phyloP scores from a whole-genome alignment of 352 stramenopile species.

The Globisporangium cederbergense region DNA sequence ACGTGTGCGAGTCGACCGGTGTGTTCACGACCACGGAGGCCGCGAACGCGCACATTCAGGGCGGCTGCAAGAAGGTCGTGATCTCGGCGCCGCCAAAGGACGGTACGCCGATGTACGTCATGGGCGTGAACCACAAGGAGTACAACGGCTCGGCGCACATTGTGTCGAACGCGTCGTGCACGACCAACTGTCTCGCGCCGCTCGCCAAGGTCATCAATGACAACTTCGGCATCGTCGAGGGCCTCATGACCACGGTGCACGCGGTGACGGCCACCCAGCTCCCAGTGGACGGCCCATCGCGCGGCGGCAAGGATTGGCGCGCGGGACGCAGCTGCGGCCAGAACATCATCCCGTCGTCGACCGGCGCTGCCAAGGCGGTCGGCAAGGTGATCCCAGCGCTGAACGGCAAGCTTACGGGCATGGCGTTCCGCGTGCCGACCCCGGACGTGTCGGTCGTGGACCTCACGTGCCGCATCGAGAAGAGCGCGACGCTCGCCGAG shows the following conservation, averaged over 20 bases:
- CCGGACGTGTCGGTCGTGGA: constrained; percentile 91
- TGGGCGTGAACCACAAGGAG: constrained; percentile 92
- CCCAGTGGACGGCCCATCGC: constrained; percentile 96
- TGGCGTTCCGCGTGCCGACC: constrained; percentile 91
- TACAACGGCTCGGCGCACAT: constrained; percentile 85
- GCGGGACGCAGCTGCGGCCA: constrained; percentile 95
- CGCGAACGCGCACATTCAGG: constrained; percentile 81
- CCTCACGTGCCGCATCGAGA: constrained; percentile 81
- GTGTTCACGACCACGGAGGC: constrained; percentile 92
- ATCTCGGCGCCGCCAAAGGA: constrained; percentile 94
- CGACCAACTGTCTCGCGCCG: constrained; percentile 68
- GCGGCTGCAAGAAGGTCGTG: constrained; percentile 95
- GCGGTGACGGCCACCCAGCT: constrained; percentile 97
- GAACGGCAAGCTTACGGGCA: constrained; percentile 92
- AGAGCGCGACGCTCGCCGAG: constrained; percentile 95
- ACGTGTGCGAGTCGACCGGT: constrained; percentile 96
- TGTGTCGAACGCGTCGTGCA: constrained; percentile 81
- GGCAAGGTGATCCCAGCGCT: constrained; percentile 97
- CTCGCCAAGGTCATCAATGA: constrained; percentile 58
- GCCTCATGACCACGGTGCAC: constrained; percentile 67
- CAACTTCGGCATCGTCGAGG: constrained; percentile 57
- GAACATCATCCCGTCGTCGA: constrained; percentile 99
- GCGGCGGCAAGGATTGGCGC: constrained; percentile 97
- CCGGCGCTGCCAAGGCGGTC: constrained; percentile 97
- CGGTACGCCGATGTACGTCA: constrained; percentile 95